phyloP scores from a whole-genome alignment of 1,139 yeast species.

The Geotrichum candidum region DNA sequence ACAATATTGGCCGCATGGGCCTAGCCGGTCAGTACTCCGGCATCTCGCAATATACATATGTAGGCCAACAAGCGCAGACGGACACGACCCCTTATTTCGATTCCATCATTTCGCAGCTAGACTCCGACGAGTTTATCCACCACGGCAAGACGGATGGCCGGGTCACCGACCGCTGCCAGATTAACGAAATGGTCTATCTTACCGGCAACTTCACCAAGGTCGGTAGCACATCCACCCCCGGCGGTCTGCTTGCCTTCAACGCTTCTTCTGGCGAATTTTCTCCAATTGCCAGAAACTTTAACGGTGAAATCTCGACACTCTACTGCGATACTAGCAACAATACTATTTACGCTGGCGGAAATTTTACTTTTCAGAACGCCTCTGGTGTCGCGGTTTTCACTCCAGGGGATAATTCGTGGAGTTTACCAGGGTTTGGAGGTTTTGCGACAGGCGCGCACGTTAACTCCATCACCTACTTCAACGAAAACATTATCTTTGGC shows the following conservation, averaged over 20 bases:
- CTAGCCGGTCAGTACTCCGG: constrained; percentile 62
- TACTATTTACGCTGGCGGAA: constrained; percentile 74
- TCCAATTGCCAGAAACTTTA: constrained; percentile 27
- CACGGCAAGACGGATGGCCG: constrained; percentile 29
- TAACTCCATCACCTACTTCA: constrained; percentile 53
- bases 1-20: constrained; percentile 43
- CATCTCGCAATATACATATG: constrained; percentile 50
- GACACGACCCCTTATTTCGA: constrained; percentile 21
- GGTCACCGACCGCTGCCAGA: constrained; percentile 32
- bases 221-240: constrained; percentile 38
- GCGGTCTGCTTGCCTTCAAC: constrained; percentile 54
- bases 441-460: constrained; percentile 57
- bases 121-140: constrained; percentile 6
- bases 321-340: constrained; percentile 45
- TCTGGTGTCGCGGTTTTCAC: constrained; percentile 67
- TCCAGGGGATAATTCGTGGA: constrained; percentile 39
- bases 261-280: constrained; percentile 40
- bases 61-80: constrained; percentile 41
- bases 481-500: constrained; percentile 63
- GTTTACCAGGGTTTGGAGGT: constrained; percentile 65
- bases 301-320: constrained; percentile 52
- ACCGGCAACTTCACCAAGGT: constrained; percentile 39
- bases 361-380: constrained; percentile 50
- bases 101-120: constrained; percentile 25
- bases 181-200: constrained; percentile 43